phyloP scores from a whole-genome alignment of 2,329 filamentous ascomycete genomes.

The Fusarium citri region DNA sequence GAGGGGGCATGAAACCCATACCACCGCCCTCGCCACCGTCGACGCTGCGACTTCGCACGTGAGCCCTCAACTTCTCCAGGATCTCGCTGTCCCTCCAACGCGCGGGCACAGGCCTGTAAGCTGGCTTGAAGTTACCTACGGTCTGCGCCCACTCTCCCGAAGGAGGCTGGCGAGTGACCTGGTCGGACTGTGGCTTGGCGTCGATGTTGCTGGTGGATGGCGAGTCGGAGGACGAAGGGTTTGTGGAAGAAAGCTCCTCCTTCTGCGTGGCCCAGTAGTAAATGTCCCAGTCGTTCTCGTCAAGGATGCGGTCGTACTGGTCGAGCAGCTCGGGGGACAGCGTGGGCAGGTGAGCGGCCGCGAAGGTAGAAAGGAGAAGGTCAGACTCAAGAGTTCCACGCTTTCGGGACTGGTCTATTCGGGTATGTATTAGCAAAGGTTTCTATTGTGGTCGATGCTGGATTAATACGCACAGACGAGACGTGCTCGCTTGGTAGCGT shows the following conservation, averaged over 20 bases:
- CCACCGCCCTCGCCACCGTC: conserved; percentile 56
- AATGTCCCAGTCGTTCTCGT: conserved; percentile 99
- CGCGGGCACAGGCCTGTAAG: conserved; percentile 87
- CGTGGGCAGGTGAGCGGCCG: conserved; percentile 77
- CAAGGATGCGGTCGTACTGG: conserved; percentile 91
- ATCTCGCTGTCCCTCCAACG: conserved; percentile 89
- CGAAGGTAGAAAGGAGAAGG: conserved; percentile 95
- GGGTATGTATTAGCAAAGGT: background rate
- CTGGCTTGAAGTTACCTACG: conserved; percentile 91
- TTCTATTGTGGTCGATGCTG: background rate
- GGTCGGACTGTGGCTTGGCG: conserved; percentile 45
- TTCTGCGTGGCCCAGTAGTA: conserved; percentile 99
- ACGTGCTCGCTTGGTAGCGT: conserved; percentile 86
- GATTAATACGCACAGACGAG: conserved; percentile 69
- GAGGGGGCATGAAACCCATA: conserved; percentile 69
- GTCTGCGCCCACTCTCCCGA: conserved; percentile 96
- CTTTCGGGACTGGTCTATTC: conserved; percentile 88
- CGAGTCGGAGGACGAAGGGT: conserved; percentile 47
- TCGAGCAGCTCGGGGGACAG: conserved; percentile 81
- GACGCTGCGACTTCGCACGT: conserved; percentile 75
- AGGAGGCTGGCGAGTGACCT: conserved; percentile 52
- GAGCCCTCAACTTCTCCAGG: conserved; percentile 78
- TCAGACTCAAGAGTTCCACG: conserved; percentile 96
- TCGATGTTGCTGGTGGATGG: conserved; percentile 27
- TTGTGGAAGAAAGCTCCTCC: conserved; percentile 59